Conservation (phyloP, 2,329 filamentous ascomycete species). For the Diaporthe sp. region DNA sequence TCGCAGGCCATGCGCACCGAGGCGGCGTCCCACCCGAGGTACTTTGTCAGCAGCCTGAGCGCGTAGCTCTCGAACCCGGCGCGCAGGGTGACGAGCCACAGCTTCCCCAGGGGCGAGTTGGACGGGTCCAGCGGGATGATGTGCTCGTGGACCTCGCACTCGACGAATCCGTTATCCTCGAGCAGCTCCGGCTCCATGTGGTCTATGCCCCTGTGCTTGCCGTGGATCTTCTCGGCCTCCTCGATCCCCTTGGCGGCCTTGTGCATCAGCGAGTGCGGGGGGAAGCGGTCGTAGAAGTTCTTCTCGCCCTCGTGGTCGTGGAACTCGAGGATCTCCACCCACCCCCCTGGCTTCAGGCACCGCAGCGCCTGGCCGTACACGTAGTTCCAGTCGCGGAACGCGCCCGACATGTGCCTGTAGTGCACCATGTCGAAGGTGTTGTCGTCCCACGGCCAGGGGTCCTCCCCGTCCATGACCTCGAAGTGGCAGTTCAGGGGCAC, state of each 20-base stretch:
- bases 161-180: conserved; percentile 61
- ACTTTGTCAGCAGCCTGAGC: conserved; percentile 62
- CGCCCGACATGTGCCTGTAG: conserved; percentile 64
- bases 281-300: conserved; percentile 53
- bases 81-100: conserved; percentile 64
- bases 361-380: conserved; percentile 64
- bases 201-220: conserved; percentile 54
- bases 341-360: conserved; percentile 66
- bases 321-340: conserved; percentile 66
- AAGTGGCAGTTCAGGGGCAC: conserved; percentile 70
- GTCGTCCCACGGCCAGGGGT: conserved; percentile 65
- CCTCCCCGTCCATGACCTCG: conserved; percentile 68
- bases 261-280: conserved; percentile 57
- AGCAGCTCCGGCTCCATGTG: conserved; percentile 59
- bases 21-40: conserved; percentile 63
- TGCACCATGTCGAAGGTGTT: conserved; percentile 68
- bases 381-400: conserved; percentile 65
- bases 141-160: conserved; percentile 59
- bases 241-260: conserved; percentile 52
- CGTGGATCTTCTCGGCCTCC: conserved; percentile 55
- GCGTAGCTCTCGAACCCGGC: conserved; percentile 61
- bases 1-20: conserved; percentile 59
- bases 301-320: conserved; percentile 55
- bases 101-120: conserved; percentile 60
- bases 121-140: conserved; percentile 58